Percentiles rank a stretch among this genome's conserved stretches.
Conservation (phyloP, 1,139 yeast species). For the Blastobotrys petasosporus region DNA sequence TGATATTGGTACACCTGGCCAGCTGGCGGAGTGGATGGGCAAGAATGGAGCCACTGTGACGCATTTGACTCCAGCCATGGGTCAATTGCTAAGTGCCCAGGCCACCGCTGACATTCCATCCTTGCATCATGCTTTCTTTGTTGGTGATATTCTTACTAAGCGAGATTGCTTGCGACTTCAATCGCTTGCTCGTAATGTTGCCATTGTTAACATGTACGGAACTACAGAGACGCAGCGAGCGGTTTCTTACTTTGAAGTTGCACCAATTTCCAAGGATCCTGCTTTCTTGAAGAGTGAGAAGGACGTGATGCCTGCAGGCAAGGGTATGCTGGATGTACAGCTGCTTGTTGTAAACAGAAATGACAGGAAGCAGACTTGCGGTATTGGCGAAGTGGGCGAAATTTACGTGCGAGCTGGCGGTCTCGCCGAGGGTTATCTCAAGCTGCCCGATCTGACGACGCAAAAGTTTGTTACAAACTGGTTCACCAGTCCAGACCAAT, state of each 20-base stretch:
- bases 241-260: slow-evolving; percentile 87
- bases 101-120: slow-evolving; percentile 85
- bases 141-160: slow-evolving; percentile 94
- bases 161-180: slow-evolving; percentile 93
- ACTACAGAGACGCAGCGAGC: slow-evolving; percentile 99
- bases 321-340: slow-evolving; percentile 95
- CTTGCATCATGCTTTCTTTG: slow-evolving; percentile 94
- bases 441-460: slow-evolving; percentile 80
- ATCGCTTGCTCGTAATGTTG: slow-evolving; percentile 81
- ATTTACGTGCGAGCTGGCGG: slow-evolving; percentile 98
- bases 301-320: slow-evolving; percentile 97
- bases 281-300: slow-evolving; percentile 75
- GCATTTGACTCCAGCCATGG: slow-evolving; percentile 99
- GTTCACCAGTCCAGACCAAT: slow-evolving; percentile 61
- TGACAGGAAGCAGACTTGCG: slow-evolving; percentile 84
- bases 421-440: slow-evolving; percentile 90
- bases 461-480: slow-evolving; percentile 86
- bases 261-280: slow-evolving; percentile 63
- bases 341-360: slow-evolving; percentile 86
- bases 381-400: slow-evolving; percentile 98
- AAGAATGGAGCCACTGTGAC: slow-evolving; percentile 89
- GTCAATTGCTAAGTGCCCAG: slow-evolving; percentile 92
- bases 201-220: slow-evolving; percentile 97
- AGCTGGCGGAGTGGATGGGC: slow-evolving; percentile 95
- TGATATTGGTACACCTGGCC: slow-evolving; percentile 98